Evolutionary conservation across 495 filamentous ascomycete genomes (phyloP), one percentile per base, ranked within the genome.

Genomic region (Penicillium malachiteum): DNA sequence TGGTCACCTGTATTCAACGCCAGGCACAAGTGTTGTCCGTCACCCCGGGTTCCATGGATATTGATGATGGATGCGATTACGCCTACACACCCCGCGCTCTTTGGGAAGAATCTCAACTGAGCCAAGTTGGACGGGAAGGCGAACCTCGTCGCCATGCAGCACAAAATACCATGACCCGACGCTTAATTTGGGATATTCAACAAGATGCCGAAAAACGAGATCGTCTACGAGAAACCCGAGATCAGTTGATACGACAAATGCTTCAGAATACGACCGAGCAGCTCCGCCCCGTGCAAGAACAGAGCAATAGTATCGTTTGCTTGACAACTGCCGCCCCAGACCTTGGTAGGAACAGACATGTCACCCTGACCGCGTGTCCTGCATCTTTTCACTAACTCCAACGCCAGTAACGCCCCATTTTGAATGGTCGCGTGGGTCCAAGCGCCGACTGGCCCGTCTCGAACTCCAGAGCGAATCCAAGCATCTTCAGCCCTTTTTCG

Each of bases 181-280:
- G 71, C 13, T 50, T 77, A 4, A 72, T 77, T 18, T 78, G 76
- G 74, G 73, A 76, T 35, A 74, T 75, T 4, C 71, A 75, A 45
- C 62, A 71, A 30, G 65, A 75, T 54, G 68, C 67, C 10, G 68
- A 68, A 14, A 62, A 72, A 13, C 67, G 72, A 6, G 50, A 40
- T 12, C 58, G 60, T 13, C 63, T 75, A 45, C 54, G 57, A 17
- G 37, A 66, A 13, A 63, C 65, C 5, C 61, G 68, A 21, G 65
- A 66, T 4, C 48, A 54, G 21, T 58, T 74, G 21, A 53, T 77
- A 21, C 46, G 56, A 18, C 48, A 72, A 13, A 63, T 71, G 58
- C 49, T 71, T 31, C 59, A 57, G 10, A 35, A 57, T 16, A 64
- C 70, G 13, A 63, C 55, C 43, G 47, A 61, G 35, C 68, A 68